Evolutionary conservation across 768 basidiomycete species (phyloP), one percentile per base, ranked within the genome.

Genomic region (Ramaria rubella): DNA sequence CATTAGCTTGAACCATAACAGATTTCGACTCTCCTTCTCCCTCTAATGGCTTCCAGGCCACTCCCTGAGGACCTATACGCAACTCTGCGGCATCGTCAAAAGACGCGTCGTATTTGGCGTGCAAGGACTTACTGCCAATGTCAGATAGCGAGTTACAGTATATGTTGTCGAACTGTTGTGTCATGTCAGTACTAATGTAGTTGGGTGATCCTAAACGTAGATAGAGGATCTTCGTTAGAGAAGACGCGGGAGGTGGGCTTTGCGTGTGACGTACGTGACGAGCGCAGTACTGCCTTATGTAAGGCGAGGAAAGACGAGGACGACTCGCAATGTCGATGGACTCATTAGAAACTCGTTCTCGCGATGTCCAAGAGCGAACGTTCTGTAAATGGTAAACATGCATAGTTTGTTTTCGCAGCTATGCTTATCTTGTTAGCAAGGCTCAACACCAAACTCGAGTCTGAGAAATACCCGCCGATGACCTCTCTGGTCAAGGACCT

Each of bases 371-470:
- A 66, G 83, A 88, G 67, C 74, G 85, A 60, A 93, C 92, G 2
- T 94, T 94, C 68, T 92, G 90, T 70, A 93, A 93, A 81, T 94
- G 92, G 92, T 93, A 52, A 46, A 36, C 21, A 15, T n/a, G 29
- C 31, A 19, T 52, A 14, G 17, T 17, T 30, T 1, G 57, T 49
- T 56, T n/a, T 29, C 42, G 17, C 36, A 49, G 49, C 51, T 55
- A 31, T 7, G 14, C 19, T 54, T 45, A 34, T 48, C 34, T 40
- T 54, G 53, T 43, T 58, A 11, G 60, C 36, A 62, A 97, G 95
- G 96, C 77, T 98, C 58, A 99, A 98, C 65, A 91, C 94, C 8
- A 94, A 95, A 68, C 80, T 99, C 29, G 94, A 97, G 67, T 75
- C 81, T 3, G 79, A 87, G 61, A 87, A 86, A 58, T 82, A 94